phyloP scores from a whole-genome alignment of 140 eudicot genomes.

The Stevia rebaudiana region DNA sequence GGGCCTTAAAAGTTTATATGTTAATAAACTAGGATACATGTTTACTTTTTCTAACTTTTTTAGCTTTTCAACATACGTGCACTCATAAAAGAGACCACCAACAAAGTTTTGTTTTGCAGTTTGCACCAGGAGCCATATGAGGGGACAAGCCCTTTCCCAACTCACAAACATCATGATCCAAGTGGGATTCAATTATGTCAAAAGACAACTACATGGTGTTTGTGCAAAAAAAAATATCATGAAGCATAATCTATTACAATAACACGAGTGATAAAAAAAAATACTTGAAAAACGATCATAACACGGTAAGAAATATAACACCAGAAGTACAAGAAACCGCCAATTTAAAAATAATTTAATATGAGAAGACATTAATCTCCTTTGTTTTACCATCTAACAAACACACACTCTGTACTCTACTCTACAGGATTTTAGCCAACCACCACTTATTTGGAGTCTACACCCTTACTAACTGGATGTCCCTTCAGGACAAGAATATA shows the following conservation, averaged over 20 bases:
- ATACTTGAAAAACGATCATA: neutral
- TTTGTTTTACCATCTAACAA: no score
- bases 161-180: constrained; percentile 15
- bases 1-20: constrained; percentile 5
- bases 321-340: neutral
- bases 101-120: constrained; percentile 1
- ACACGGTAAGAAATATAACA: neutral
- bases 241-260: neutral
- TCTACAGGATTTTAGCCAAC: no score
- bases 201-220: neutral
- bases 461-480: no score
- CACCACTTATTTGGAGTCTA: no score
- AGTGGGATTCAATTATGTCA: constrained; percentile 5
- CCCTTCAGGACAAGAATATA: neutral
- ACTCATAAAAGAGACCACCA: constrained; percentile 17
- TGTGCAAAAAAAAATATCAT: neutral
- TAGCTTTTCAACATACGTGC: constrained; percentile 8
- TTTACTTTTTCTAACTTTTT: constrained; percentile 19
- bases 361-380: no score
- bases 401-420: no score
- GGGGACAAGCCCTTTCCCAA: constrained; percentile 16
- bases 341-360: no score
- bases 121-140: neutral
- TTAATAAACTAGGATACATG: neutral
- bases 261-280: neutral